phyloP scores from a whole-genome alignment of 1,284 basidiomycete species.

The Ganoderma lingzhi region DNA sequence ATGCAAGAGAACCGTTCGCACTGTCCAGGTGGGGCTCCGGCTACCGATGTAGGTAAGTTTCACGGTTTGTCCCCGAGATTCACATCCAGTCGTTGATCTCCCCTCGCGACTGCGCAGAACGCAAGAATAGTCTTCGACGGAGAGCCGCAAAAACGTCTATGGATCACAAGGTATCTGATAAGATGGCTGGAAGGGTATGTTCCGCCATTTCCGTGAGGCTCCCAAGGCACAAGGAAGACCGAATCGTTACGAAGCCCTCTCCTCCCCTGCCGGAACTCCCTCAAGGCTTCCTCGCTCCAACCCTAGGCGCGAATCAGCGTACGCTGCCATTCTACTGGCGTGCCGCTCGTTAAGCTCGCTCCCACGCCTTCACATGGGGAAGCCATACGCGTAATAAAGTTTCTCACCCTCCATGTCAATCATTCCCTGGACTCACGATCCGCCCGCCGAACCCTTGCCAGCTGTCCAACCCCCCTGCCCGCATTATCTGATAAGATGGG shows the following conservation, averaged over 20 bases:
- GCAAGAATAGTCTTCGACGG: conserved; percentile 15
- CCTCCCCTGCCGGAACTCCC: background rate
- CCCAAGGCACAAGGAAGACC: background rate
- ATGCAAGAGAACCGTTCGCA: background rate
- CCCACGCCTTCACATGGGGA: background rate
- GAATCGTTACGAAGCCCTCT: background rate
- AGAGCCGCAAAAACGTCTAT: conserved; percentile 8
- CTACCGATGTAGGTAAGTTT: background rate
- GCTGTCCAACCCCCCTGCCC: conserved; percentile 7
- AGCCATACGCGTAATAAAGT: conserved; percentile 8
- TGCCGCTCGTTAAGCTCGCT: background rate
- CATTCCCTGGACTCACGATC: conserved; percentile 13
- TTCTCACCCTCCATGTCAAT: conserved; percentile 16
- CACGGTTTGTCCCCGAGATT: background rate
- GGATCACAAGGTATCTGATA: conserved; percentile 21
- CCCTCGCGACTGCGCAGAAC: background rate
- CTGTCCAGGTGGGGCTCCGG: background rate
- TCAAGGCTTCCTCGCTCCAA: background rate
- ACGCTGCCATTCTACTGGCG: background rate
- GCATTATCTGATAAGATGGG: conserved; percentile 45
- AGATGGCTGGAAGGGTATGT: conserved; percentile 9
- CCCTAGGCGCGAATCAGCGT: background rate
- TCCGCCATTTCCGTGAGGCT: background rate
- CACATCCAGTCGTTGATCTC: background rate
- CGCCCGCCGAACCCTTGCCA: conserved; percentile 6